Base-by-base conservation (phyloP, 2,329 filamentous ascomycete genomes). In the Waltergamsia citrina region DNA sequence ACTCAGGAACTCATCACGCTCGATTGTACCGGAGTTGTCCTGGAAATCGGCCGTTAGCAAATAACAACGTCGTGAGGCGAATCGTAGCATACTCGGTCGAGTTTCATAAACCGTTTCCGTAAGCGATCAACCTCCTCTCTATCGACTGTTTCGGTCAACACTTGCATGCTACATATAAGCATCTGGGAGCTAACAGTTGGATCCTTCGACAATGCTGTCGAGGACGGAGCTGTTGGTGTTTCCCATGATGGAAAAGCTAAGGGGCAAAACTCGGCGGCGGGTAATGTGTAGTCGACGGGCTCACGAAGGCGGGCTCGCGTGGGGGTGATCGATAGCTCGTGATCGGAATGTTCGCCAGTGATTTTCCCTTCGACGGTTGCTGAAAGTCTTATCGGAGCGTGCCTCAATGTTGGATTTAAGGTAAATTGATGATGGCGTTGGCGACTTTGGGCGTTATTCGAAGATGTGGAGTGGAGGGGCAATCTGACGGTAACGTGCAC, bases 11-110 rank as follows among this genome's bases (percentile, higher is more conserved):
- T 98, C 92, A 57, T 96, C 90, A 53, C 92, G 87, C 63, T 98
- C 92, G 62, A 98, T 94, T 31, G 92, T 96, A 48, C 92, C 92
- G 11, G 88, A 95, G 66, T 93, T 93, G 60, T 98, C 90, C 90
- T 95, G 18, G 7, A 23, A 10, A 19, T 10, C 8, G 14, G 15
- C 14, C 23, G 25, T 20, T 28, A 35, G 32, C n/a, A n/a, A n/a
- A n/a, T n/a, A n/a, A n/a, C 20, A n/a, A 27, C 12, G 25, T n/a
- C 17, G 4, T 30, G 12, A n/a, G 14, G 28, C 18, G 16, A 29
- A 17, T 45, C 65, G 46, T 63, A n/a, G n/a, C n/a, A n/a, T n/a
- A 92, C 90, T 76, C 95, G 96, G 63, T 98, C 92, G 40, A 98
- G 70, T 66, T 98, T 98, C 90, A 96, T 96, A 56, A 98, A 98